Evolutionary conservation across 306 rosid species (phyloP).

Genomic region (Dalbergia cultrata): DNA sequence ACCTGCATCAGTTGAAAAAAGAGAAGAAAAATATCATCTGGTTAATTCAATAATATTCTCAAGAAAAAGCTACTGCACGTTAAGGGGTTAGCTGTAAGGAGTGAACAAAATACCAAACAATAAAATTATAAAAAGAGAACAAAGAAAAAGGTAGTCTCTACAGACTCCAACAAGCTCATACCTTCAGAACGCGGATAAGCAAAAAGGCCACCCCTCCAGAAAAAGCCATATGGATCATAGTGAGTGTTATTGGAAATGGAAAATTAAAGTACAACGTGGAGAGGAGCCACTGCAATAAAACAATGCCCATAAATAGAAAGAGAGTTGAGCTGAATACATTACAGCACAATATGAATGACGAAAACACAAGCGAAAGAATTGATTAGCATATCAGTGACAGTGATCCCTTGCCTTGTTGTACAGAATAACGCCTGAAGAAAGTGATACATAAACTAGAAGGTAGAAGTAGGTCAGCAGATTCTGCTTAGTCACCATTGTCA

Average conservation of each 20-base stretch:
- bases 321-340: constrained; percentile 29
- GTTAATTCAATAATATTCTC: constrained; percentile 32
- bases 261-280: constrained; percentile 66
- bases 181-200: constrained; percentile 69
- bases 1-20: constrained; percentile 70
- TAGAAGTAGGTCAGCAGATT: constrained; percentile 58
- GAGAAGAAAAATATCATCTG: background rate
- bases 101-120: constrained; percentile 33
- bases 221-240: constrained; percentile 77
- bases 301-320: constrained; percentile 30
- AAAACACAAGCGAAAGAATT: constrained; percentile 10
- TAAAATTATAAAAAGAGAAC: background rate
- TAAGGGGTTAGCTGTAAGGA: constrained; percentile 22
- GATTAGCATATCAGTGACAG: background rate
- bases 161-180: constrained; percentile 43
- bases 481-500: constrained; percentile 49
- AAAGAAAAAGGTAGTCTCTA: constrained; percentile 24
- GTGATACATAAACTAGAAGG: constrained; percentile 61
- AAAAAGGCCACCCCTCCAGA: constrained; percentile 63
- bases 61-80: constrained; percentile 29
- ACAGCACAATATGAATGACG: constrained; percentile 8
- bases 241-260: constrained; percentile 71
- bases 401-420: constrained; percentile 51
- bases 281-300: constrained; percentile 66
- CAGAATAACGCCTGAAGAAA: constrained; percentile 63